These are phyloP conservation scores for Camelina laxa DNA, from an alignment of 345 rosid genomes.

Conservation along the genomic window DNA sequence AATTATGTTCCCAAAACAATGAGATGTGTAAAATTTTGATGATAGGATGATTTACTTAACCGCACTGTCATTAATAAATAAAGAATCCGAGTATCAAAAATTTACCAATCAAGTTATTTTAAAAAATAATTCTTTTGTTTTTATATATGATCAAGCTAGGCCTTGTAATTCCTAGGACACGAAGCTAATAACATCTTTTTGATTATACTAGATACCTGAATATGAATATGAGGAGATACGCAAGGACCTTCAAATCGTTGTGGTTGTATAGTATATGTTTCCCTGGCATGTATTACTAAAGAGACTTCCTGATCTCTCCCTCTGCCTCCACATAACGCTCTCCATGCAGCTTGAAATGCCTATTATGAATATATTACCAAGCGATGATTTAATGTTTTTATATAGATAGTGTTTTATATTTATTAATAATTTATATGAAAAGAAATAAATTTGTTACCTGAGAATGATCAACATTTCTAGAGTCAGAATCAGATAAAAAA, in stretches of 20 bases:
- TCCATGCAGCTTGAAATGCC: constrained; percentile 37
- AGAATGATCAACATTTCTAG: neutral
- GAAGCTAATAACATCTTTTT: too few species aligned
- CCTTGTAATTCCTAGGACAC: too few species aligned
- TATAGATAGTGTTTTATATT: neutral
- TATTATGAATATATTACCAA: constrained; percentile 1
- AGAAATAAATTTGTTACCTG: neutral
- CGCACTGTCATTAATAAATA: too few species aligned
- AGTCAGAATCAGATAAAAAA: constrained; percentile 9
- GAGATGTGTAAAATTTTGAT: too few species aligned
- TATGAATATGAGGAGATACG: constrained; percentile 7
- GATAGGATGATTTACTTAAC: too few species aligned
- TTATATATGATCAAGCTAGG: too few species aligned
- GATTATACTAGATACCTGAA: constrained; percentile 19
- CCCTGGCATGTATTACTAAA: neutral
- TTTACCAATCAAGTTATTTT: too few species aligned
- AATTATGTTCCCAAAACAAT: too few species aligned
- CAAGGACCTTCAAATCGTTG: constrained; percentile 29
- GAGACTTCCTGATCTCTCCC: neutral
- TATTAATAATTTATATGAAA: neutral
- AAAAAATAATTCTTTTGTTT: too few species aligned
- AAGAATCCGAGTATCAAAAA: too few species aligned
- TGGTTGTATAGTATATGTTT: constrained; percentile 27
- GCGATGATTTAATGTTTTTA: neutral
- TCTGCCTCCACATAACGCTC: neutral